A percentile compares a stretch with the other conserved stretches of the same genome.
Evolutionary conservation across 2,329 filamentous ascomycete species (phyloP).

Genomic region (Acephala macrosclerotiorum): DNA sequence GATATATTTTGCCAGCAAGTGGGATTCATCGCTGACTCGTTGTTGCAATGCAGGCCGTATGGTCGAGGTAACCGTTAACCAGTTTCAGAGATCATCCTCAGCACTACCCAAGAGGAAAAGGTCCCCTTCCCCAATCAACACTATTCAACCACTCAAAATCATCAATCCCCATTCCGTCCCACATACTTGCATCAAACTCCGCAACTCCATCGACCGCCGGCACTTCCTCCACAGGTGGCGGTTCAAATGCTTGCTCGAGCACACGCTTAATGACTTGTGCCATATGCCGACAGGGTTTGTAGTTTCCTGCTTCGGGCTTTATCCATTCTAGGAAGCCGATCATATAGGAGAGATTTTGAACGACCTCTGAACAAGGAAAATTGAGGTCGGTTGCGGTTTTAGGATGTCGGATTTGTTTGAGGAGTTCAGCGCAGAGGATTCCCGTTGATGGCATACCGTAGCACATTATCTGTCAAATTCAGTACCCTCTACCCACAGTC

Average conservation of each 20-base stretch:
- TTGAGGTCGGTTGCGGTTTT: constrained; percentile 16
- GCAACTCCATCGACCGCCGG: not conserved
- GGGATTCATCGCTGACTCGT: too few species aligned
- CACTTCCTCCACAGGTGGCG: constrained; percentile 6
- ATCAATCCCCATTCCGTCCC: constrained; percentile 20
- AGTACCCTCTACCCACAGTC: too few species aligned
- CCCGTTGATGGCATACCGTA: constrained; percentile 35
- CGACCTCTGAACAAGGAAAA: constrained; percentile 30
- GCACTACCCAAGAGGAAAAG: constrained; percentile 4
- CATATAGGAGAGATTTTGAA: constrained; percentile 30
- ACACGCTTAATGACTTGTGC: constrained; percentile 28
- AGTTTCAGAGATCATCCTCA: too few species aligned
- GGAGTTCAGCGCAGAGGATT: constrained; percentile 36
- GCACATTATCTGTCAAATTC: constrained; percentile 32
- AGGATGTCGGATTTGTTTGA: constrained; percentile 30
- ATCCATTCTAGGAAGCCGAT: constrained; percentile 36
- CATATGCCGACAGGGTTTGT: constrained; percentile 30
- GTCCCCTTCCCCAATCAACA: constrained; percentile 32
- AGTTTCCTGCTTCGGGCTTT: constrained; percentile 29
- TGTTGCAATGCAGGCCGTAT: too few species aligned
- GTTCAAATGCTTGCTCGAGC: constrained; percentile 29
- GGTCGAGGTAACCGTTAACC: too few species aligned
- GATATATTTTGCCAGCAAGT: too few species aligned
- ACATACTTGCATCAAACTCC: not conserved
- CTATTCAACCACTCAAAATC: constrained; percentile 36